Base-by-base conservation (phyloP, 495 filamentous ascomycete genomes). In the Lasiosphaeria hispida region DNA sequence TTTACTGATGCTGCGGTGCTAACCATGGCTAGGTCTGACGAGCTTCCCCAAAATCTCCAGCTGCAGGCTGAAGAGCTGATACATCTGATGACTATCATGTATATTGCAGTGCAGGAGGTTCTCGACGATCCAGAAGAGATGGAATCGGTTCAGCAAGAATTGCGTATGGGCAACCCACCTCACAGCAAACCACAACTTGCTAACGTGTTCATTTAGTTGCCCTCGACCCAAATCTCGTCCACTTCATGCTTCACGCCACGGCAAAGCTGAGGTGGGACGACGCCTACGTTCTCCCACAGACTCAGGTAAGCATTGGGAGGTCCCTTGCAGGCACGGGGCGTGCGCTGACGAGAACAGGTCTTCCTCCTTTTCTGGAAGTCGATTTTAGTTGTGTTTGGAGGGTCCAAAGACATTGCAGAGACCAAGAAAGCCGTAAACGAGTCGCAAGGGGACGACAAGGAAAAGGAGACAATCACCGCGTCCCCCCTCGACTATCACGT, bases 401-500 rank as follows among this genome's bases (percentile, higher is more conserved):
- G 88, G 39, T 85, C 76, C 45, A 63, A 80, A 23, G 84, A 89
- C 38, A 77, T 96, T n/a, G 81, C 86, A 18, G 78, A 82, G 47
- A 83, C 87, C 45, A 97, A 97, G 69, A 75, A 77, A 53, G 84
- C 81, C 7, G 81, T 85, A 7, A 76, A 74, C 41, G 79, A 87
- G 55, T 67, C 65, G 18, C 68, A 73, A 33, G 66, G 66, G n/a
- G 74, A 78, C 35, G 77, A 62, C 43, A 75, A 80, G 43, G 68
- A 73, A 14, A 81, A 79, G 57, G 73, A 70, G 71, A 72, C 91
- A 38, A 91, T 98, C 55, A 95, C 87, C 1, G 92, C 94, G 5
- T 96, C 92, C 9, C 94, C 95, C 10, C 78, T 98, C 9, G 95
- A 98, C 65, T 98, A 98, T 66, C 93, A 97, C 67, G 79, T 90